phyloP scores from a whole-genome alignment of 1,139 yeast species.

The Yamadazyma diospyri region DNA sequence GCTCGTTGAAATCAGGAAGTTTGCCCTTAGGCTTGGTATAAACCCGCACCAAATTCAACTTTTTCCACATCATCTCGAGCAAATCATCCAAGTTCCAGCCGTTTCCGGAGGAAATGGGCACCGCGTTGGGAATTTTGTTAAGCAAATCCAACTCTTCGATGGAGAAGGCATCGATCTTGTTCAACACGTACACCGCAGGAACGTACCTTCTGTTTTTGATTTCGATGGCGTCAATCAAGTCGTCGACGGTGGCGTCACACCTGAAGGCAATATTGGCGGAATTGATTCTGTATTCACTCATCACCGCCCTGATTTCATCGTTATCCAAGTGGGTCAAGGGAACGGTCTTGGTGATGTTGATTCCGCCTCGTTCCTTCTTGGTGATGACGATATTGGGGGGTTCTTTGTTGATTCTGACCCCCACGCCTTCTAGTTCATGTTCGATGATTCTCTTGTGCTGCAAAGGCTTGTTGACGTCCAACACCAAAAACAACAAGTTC shows the following conservation, averaged over 20 bases:
- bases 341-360: slow-evolving; percentile 88
- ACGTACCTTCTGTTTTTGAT: slow-evolving; percentile 86
- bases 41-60: slow-evolving; percentile 84
- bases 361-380: slow-evolving; percentile 94
- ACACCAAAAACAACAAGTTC: slow-evolving; percentile 83
- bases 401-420: slow-evolving; percentile 84
- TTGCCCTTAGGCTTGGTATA: slow-evolving; percentile 96
- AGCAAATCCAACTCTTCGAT: slow-evolving; percentile 87
- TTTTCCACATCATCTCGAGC: slow-evolving; percentile 91
- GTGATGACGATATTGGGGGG: slow-evolving; percentile 91
- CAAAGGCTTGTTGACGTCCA: slow-evolving; percentile 94
- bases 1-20: slow-evolving; percentile 90
- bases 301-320: slow-evolving; percentile 93
- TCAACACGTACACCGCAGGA: slow-evolving; percentile 90
- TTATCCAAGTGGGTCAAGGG: slow-evolving; percentile 87
- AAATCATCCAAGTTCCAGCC: slow-evolving; percentile 97
- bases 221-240: slow-evolving; percentile 89
- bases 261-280: slow-evolving; percentile 97
- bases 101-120: slow-evolving; percentile 91
- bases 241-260: slow-evolving; percentile 97
- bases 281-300: slow-evolving; percentile 90
- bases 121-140: slow-evolving; percentile 91
- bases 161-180: slow-evolving; percentile 93
- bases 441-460: slow-evolving; percentile 93
- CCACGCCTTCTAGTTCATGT: slow-evolving; percentile 94